Conservation (phyloP, 768 basidiomycete genomes). For the Termitomyces sp. region DNA sequence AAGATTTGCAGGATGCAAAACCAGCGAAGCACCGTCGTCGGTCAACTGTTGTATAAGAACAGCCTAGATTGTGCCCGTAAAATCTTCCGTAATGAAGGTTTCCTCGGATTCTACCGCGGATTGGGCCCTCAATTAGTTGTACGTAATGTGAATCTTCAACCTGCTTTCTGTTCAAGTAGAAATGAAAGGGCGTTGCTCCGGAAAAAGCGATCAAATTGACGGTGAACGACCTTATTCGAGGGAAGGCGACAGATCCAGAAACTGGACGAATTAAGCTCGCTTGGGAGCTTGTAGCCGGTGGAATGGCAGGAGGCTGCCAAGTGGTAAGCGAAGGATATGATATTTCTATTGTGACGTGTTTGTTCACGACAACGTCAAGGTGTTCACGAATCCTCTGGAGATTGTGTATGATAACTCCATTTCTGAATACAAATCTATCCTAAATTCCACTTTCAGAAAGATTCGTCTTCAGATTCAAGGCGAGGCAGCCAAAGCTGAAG, state of each 20-base stretch:
- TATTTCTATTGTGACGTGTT: neutral
- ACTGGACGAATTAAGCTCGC: slow-evolving; percentile 87
- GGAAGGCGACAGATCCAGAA: slow-evolving; percentile 84
- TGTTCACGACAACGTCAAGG: slow-evolving; percentile 35
- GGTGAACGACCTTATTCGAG: slow-evolving; percentile 88
- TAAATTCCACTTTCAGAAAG: slow-evolving; percentile 46
- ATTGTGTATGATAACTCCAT: slow-evolving; percentile 63
- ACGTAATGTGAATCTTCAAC: slow-evolving; percentile 14
- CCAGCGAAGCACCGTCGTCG: slow-evolving; percentile 93
- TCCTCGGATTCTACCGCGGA: slow-evolving; percentile 94
- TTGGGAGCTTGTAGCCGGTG: slow-evolving; percentile 95
- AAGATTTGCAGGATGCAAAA: slow-evolving; percentile 78
- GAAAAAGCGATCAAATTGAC: slow-evolving; percentile 99
- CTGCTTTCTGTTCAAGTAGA: neutral
- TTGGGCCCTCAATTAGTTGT: slow-evolving; percentile 93
- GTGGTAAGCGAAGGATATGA: slow-evolving; percentile 58
- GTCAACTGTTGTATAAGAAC: slow-evolving; percentile 96
- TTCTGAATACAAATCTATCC: slow-evolving; percentile 4
- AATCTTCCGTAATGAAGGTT: slow-evolving; percentile 92
- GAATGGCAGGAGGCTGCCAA: slow-evolving; percentile 93
- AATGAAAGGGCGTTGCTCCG: slow-evolving; percentile 79
- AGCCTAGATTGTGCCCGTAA: slow-evolving; percentile 91
- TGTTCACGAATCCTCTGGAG: slow-evolving; percentile 96
- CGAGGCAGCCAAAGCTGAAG: slow-evolving; percentile 85
- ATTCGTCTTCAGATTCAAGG: slow-evolving; percentile 95